Percentiles rank a stretch among this genome's conserved stretches.
These are phyloP conservation scores for Mycosarcoma mackinlayi DNA, from an alignment of 1,284 basidiomycete species.

Conservation along the genomic window DNA sequence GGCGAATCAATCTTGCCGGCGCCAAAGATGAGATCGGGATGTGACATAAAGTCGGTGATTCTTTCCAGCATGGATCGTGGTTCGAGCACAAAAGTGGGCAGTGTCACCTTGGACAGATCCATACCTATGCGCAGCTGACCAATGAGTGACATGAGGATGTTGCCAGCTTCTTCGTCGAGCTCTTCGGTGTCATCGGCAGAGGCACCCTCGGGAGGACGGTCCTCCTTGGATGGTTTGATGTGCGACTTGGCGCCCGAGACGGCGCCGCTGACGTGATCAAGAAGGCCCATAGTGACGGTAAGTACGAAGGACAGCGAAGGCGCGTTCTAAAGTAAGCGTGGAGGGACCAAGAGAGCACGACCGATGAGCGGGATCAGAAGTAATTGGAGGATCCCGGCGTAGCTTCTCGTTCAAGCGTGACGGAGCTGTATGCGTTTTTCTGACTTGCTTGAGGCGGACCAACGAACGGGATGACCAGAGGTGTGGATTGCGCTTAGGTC, in stretches of 20 bases:
- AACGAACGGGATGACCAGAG: too few species aligned
- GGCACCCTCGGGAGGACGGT: conserved; percentile 64
- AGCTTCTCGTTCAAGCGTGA: too few species aligned
- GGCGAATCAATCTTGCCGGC: conserved; percentile 81
- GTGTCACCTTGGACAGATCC: conserved; percentile 91
- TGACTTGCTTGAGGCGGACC: too few species aligned
- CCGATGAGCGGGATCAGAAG: too few species aligned
- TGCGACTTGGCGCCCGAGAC: conserved; percentile 55
- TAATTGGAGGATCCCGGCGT: too few species aligned
- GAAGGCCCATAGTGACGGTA: conserved; percentile 56
- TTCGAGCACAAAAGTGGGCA: conserved; percentile 67
- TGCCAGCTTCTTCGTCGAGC: conserved; percentile 70
- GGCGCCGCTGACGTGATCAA: conserved; percentile 61
- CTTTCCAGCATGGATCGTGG: conserved; percentile 67
- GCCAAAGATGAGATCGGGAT: conserved; percentile 96
- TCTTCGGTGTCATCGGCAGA: conserved; percentile 67
- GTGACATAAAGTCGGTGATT: conserved; percentile 92
- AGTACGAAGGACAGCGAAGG: too few species aligned
- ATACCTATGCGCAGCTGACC: conserved; percentile 90
- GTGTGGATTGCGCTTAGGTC: too few species aligned
- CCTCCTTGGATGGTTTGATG: conserved; percentile 59
- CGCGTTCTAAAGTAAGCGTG: too few species aligned
- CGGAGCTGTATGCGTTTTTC: too few species aligned
- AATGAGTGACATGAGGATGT: conserved; percentile 73
- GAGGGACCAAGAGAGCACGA: not conserved